Evolutionary conservation across 352 stramenopile genomes (phyloP), one percentile per base, ranked within the genome.

Genomic region (Phytophthora cryptogea): DNA sequence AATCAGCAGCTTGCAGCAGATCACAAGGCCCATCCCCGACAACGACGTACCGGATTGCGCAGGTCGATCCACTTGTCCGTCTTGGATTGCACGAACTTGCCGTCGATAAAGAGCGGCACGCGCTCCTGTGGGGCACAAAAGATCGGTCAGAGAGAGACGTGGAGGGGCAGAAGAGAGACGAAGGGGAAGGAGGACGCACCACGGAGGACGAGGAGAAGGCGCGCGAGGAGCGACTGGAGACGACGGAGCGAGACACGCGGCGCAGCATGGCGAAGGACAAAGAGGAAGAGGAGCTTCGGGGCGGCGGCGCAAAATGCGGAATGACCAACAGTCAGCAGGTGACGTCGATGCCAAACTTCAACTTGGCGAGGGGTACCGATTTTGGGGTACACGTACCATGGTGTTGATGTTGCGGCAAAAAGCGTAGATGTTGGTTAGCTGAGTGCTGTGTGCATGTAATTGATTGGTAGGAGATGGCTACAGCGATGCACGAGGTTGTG

Each of bases 61-160:
- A 99, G 45, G 47, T 97, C 87, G 52, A 98, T 97, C 87, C 83
- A 96, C 66, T 97, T 92, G 66, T 81, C 69, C 1, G 88, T 92
- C 63, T 92, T 95, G 50, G 90, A 97, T 47, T 95, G 73, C 37
- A 97, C 86, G 55, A 97, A 97, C 66, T 97, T 80, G 64, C 92
- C 92, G 59, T 97, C 90, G 70, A 98, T 98, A 54, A 97, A 97
- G 50, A 92, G 78, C 61, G 83, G 86, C 40, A 93, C 83, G 13
- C 80, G 81, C 44, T 86, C 73, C 78, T 90, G 41, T 41, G 31
- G 44, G 2, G 2, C 27, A 43, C 23, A 55, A 8, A n/a, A 50
- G 17, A 52, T 50, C 30, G 20, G 10, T 9, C 8, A 17, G n/a
- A n/a, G n/a, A n/a, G n/a, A 16, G 41, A 8, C 8, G 16, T 16